Base-by-base conservation (phyloP, 116 monocot genomes). In the Cymodocea nodosa region DNA sequence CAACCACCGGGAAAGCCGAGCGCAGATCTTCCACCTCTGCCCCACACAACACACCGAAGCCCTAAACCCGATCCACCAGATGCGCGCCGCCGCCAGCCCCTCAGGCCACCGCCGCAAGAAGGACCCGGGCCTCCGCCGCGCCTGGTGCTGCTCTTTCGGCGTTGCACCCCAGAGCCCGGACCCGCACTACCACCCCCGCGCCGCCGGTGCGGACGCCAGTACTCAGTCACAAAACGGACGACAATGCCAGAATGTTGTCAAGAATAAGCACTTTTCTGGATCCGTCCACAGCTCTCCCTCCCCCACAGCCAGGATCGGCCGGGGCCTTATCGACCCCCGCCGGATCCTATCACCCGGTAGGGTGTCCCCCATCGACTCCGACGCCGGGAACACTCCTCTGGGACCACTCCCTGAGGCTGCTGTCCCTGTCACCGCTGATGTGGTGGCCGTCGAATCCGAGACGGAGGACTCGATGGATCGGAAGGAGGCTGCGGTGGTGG, bases 311-410 rank as follows among this genome's bases (percentile, higher is more conserved):
- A 90, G 78, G 74, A 77, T 80, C 23, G 81, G 78, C 10, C 63
- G 74, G n/a, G 78, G 76, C n/a, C 64, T 84, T 73, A 85, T 87
- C 60, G 83, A 76, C 69, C 84, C 86, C 44, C 92, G 90, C 40
- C 79, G 92, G 40, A 91, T 92, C 53, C 84, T 82, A 54, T 98
- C 97, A 22, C 97, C 97, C 1, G 97, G 89, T 15, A 66, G 97
- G 19, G 92, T 98, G 18, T 98, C 97, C 20, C 92, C 97, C 20
- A 89, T 94, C 66, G 82, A 85, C 70, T 84, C 86, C 73, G 79
- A 85, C 58, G 59, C 64, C 13, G 69, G 71, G 6, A 55, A 67
- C 13, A 68, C 51, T 36, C 65, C 55, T 22, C 65, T 70, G 44
- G 71, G 72, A 10, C 70, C 63, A 39, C 58, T 63, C 35, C 55